These are phyloP conservation scores for Ophiosphaerella herpotricha DNA, from an alignment of 2,329 filamentous ascomycete genomes.

Conservation along the genomic window DNA sequence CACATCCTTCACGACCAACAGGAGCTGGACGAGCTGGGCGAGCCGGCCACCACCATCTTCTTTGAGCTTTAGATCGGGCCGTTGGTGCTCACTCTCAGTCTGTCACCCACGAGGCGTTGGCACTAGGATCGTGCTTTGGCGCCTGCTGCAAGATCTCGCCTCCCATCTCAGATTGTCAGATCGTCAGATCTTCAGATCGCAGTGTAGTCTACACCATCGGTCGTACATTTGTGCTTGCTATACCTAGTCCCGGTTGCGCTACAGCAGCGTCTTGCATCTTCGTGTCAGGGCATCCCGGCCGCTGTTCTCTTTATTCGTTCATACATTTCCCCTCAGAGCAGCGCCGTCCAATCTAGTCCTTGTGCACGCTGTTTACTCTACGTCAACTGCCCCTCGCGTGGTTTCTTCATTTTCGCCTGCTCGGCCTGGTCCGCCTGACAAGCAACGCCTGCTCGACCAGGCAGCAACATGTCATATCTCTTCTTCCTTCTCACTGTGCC, in stretches of 20 bases:
- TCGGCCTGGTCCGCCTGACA: slow-evolving; percentile 8
- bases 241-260: background rate
- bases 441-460: slow-evolving; percentile 16
- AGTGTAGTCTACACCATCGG: too few relatives aligned
- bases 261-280: slow-evolving; percentile 6
- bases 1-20: background rate
- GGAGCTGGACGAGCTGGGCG: too few relatives aligned
- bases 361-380: slow-evolving; percentile 10
- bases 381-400: slow-evolving; percentile 15
- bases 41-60: background rate
- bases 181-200: background rate
- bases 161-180: background rate
- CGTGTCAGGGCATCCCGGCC: slow-evolving; percentile 15
- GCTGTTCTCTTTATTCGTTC: slow-evolving; percentile 13
- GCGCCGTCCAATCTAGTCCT: slow-evolving; percentile 11
- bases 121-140: slow-evolving; percentile 1
- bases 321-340: slow-evolving; percentile 9
- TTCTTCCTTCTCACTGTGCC: slow-evolving; percentile 10
- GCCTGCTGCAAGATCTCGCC: background rate
- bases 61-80: background rate
- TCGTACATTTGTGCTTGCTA: background rate
- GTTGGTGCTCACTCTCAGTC: background rate
- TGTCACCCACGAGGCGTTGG: background rate
- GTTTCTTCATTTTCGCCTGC: slow-evolving; percentile 7
- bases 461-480: slow-evolving; percentile 21